Evolutionary conservation across 495 filamentous ascomycete genomes (phyloP), one percentile per base, ranked within the genome.

Genomic region (Penicillium soppii): DNA sequence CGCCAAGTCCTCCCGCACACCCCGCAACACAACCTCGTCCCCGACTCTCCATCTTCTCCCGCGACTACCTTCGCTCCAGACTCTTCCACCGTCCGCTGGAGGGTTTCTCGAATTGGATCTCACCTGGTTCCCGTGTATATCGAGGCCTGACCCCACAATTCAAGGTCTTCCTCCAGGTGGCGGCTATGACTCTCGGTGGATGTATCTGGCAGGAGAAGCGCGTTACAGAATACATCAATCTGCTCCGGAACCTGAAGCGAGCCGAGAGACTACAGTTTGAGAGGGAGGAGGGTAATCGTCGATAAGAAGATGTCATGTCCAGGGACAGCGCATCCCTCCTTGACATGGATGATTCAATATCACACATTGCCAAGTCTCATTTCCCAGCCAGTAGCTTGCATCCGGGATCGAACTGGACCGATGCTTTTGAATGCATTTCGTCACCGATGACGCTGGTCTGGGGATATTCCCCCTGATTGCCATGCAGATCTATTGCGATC

Each of bases 101-200:
- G 38, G 71, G 72, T 0, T 71, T 77, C 53, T 77, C 73, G 0
- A 67, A 72, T 30, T 74, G 70, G 66, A 56, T 77, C 44, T 73
- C 71, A 7, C 73, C 71, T 7, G 50, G 62, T 1, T 85, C 84
- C 15, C 90, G 89, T 7, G 57, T 96, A 12, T 96, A 95, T 59
- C 82, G 90, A 21, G 82, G 87, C 0, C 63, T 95, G 56, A 96
- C 91, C 2, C 73, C 91, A 16, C 91, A 95, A 65, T 96, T 95
- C 70, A 96, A 96, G 73, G 83, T 92, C 75, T 95, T 90, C 58
- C 70, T 96, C 22, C 91, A 95, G 63, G 89, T 95, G 74, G 89
- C 87, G 17, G 83, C 80, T 46, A 95, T 95, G 91, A 91, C 89
- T 12, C 56, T 94, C 27, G 91, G 91, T 7, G 83, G 86, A 42